Evolutionary conservation across 257 asterid species (phyloP).

Genomic region (Cynanchum wilfordii): DNA sequence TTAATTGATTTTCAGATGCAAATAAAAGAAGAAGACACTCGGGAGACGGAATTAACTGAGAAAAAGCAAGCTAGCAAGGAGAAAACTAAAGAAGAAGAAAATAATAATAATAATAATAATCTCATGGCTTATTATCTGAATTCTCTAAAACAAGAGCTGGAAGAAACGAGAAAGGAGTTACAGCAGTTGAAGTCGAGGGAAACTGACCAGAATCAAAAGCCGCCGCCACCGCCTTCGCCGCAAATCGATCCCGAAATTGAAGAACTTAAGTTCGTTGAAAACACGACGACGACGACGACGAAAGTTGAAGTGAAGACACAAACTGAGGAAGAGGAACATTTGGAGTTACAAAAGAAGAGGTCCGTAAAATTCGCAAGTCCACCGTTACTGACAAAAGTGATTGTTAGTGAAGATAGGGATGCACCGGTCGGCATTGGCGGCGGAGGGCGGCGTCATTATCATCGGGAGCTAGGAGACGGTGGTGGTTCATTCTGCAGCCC

Average conservation of each 20-base stretch:
- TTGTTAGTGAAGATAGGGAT: conserved; percentile 20
- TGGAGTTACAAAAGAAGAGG: conserved; percentile 46
- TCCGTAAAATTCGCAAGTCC: conserved; percentile 78
- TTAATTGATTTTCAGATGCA: conserved; percentile 30
- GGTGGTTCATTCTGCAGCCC: conserved; percentile 9
- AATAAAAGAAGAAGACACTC: conserved; percentile 30
- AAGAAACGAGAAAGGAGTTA: conserved; percentile 60
- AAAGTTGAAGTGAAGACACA: conserved; percentile 15
- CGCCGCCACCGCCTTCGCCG: conserved; percentile 5
- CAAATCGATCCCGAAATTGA: conserved; percentile 42
- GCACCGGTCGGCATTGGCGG: no score
- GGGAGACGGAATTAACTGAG: conserved; percentile 27
- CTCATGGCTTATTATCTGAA: conserved; percentile 48
- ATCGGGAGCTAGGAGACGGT: conserved; percentile 7
- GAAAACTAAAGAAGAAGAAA: conserved; percentile 56
- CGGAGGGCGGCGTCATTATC: no score
- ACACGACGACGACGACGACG: conserved; percentile 7
- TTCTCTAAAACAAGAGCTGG: conserved; percentile 57
- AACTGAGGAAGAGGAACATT: background rate
- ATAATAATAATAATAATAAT: background rate
- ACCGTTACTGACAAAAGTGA: conserved; percentile 47
- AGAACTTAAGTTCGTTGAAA: conserved; percentile 59
- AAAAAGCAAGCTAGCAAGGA: conserved; percentile 39
- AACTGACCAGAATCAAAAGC: background rate
- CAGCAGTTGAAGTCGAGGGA: conserved; percentile 42